These are phyloP conservation scores for Penicillium oxalicum DNA, from an alignment of 2,329 filamentous ascomycete genomes.

Conservation along the genomic window DNA sequence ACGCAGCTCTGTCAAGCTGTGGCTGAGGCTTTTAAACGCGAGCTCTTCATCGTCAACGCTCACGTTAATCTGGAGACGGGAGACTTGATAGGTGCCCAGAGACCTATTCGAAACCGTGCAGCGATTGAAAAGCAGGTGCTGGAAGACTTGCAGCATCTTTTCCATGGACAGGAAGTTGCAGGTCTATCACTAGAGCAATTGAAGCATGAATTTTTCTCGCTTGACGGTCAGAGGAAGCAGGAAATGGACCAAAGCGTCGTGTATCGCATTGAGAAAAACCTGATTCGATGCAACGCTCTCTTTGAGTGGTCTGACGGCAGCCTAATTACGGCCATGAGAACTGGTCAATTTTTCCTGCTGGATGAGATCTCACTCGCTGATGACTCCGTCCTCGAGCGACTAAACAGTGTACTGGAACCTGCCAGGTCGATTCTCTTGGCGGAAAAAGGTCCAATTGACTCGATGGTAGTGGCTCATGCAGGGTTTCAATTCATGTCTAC, in stretches of 20 bases:
- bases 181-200: slow-evolving; percentile 50
- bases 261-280: slow-evolving; percentile 40
- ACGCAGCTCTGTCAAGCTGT: slow-evolving; percentile 93
- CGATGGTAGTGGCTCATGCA: slow-evolving; percentile 65
- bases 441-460: slow-evolving; percentile 84
- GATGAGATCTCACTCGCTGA: slow-evolving; percentile 98
- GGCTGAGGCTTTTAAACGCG: slow-evolving; percentile 68
- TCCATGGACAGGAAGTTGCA: slow-evolving; percentile 28
- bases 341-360: slow-evolving; percentile 82
- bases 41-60: slow-evolving; percentile 86
- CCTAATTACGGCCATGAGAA: slow-evolving; percentile 87
- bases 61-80: slow-evolving; percentile 98
- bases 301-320: slow-evolving; percentile 97
- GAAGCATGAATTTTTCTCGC: slow-evolving; percentile 53
- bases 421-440: slow-evolving; percentile 80
- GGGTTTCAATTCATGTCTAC: slow-evolving; percentile 96
- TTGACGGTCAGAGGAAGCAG: slow-evolving; percentile 43
- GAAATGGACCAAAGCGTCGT: slow-evolving; percentile 46
- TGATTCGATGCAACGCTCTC: slow-evolving; percentile 68
- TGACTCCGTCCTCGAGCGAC: slow-evolving; percentile 88
- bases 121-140: slow-evolving; percentile 62
- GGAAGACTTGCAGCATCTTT: slow-evolving; percentile 51
- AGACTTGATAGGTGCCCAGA: slow-evolving; percentile 90
- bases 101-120: slow-evolving; percentile 79
- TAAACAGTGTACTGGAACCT: slow-evolving; percentile 94